phyloP scores from a whole-genome alignment of 2,329 filamentous ascomycete genomes.

The Phialophora verrucosa region DNA sequence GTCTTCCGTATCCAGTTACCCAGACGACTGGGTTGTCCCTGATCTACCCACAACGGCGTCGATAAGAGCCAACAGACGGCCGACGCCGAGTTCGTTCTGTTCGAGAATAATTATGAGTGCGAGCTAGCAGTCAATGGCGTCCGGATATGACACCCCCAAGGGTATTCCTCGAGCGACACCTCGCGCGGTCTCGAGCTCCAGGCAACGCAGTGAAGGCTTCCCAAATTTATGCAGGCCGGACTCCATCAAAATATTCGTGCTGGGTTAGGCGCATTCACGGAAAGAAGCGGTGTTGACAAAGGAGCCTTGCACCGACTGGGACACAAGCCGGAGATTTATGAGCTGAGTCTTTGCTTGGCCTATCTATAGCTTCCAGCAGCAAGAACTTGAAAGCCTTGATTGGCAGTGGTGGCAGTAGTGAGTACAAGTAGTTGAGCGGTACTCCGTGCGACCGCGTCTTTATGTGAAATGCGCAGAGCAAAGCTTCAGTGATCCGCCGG shows the following conservation, averaged over 20 bases:
- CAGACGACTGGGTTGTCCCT: background rate
- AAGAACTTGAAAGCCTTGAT: background rate
- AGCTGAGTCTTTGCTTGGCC: constrained; percentile 3
- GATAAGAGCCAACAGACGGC: background rate
- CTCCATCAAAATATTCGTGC: background rate
- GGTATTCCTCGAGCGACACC: background rate
- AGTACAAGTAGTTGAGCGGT: background rate
- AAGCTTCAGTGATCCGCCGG: background rate
- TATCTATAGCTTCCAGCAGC: background rate
- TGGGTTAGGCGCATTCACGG: background rate
- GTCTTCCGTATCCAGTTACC: background rate
- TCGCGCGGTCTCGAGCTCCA: background rate
- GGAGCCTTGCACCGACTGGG: background rate
- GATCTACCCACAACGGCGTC: constrained; percentile 10
- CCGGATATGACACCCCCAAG: constrained; percentile 13
- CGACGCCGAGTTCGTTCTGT: constrained; percentile 4
- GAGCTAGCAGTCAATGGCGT: background rate
- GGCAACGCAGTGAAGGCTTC: background rate
- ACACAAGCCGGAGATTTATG: background rate
- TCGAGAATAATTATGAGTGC: constrained; percentile 7
- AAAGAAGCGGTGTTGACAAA: background rate
- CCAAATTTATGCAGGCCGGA: background rate
- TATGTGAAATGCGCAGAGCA: background rate
- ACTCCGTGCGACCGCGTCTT: background rate
- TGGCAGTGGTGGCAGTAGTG: background rate